Percentiles rank a stretch among this genome's conserved stretches.
phyloP scores from a whole-genome alignment of 495 filamentous ascomycete genomes.

The Corynascus novoguineensis region DNA sequence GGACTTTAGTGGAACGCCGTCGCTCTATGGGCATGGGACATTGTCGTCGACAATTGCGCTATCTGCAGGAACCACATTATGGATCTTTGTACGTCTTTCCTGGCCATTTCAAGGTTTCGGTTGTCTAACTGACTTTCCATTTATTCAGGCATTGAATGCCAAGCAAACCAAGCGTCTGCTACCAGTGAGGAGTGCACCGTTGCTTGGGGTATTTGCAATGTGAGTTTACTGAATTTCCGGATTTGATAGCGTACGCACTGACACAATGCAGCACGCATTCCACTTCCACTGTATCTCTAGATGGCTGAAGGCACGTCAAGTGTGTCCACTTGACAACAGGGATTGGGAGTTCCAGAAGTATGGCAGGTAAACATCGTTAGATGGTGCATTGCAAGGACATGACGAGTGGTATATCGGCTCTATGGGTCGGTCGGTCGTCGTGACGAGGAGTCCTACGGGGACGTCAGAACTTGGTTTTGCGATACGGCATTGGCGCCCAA shows the following conservation, averaged over 20 bases:
- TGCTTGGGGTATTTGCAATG: conserved; percentile 98
- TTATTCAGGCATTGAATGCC: conserved; percentile 83
- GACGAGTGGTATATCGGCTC: background rate
- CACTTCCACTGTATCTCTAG: conserved; percentile 99
- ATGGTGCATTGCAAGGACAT: background rate
- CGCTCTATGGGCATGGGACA: conserved; percentile 99
- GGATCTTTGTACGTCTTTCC: conserved; percentile 72
- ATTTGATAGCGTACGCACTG: conserved; percentile 8
- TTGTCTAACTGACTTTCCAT: background rate
- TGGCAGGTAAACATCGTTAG: conserved; percentile 49
- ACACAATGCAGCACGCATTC: conserved; percentile 76
- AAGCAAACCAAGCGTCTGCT: conserved; percentile 98
- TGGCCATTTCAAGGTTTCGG: no score
- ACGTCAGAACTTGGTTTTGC: background rate
- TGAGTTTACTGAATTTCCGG: conserved; percentile 40
- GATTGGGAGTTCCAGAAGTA: conserved; percentile 99
- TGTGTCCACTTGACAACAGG: conserved; percentile 95
- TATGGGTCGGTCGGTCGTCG: background rate
- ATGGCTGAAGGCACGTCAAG: conserved; percentile 99
- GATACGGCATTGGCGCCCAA: background rate
- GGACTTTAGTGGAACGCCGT: conserved; percentile 88
- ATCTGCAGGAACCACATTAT: conserved; percentile 99
- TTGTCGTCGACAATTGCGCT: conserved; percentile 98
- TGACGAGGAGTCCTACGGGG: background rate
- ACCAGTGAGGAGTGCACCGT: conserved; percentile 98